Percentiles rank a stretch among this genome's conserved stretches.
Conservation (phyloP, 106 monocot species). For the Hemerocallis citrina region DNA sequence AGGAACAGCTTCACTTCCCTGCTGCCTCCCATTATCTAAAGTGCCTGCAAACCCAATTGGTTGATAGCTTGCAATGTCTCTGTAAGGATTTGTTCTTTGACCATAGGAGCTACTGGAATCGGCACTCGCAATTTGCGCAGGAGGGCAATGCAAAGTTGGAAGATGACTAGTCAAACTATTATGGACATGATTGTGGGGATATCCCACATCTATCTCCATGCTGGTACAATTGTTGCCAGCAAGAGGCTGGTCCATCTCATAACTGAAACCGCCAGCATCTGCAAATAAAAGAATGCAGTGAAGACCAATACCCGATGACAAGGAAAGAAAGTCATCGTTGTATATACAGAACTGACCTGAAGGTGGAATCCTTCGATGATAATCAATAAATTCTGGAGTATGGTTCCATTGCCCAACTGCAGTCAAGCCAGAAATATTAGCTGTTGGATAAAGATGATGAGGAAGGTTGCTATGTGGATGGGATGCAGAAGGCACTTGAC, state of each 20-base stretch:
- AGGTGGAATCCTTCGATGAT: constrained; percentile 1
- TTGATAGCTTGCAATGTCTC: constrained; percentile 9
- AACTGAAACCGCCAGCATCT: constrained; percentile 1
- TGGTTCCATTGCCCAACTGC: constrained; percentile 14
- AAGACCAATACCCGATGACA: neutral
- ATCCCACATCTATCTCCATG: constrained; percentile 4
- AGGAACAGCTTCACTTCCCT: constrained; percentile 3
- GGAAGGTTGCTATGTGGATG: constrained; percentile 13
- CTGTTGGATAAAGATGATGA: constrained; percentile 10
- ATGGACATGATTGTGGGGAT: neutral
- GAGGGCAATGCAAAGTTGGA: neutral
- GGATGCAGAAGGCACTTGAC: constrained; percentile 16
- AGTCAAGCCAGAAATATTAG: constrained; percentile 12
- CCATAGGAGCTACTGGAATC: neutral
- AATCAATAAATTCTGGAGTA: neutral
- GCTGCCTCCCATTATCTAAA: constrained; percentile 6
- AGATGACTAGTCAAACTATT: neutral
- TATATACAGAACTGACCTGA: constrained; percentile 12
- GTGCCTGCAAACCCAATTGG: neutral
- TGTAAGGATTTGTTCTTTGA: constrained; percentile 9
- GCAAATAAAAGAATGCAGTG: neutral
- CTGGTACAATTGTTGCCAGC: constrained; percentile 1
- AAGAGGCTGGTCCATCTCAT: constrained; percentile 17
- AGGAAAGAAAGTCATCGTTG: neutral
- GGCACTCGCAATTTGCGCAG: neutral